Conservation (phyloP, 371 early-diverging fungal species). For the Apophysomyces sp. region DNA sequence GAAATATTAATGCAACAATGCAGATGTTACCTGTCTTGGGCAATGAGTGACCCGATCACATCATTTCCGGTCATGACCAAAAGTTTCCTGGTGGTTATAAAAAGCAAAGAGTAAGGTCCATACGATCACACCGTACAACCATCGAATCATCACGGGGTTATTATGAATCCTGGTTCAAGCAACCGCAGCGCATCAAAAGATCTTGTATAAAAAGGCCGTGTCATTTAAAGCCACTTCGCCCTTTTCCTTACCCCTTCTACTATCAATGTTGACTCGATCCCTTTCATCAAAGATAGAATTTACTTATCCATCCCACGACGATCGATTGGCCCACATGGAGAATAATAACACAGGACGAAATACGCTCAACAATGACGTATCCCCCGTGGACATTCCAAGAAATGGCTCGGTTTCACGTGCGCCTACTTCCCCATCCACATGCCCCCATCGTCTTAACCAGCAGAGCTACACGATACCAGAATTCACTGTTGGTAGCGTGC, state of each 20-base stretch:
- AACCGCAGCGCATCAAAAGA: neutral
- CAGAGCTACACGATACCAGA: neutral
- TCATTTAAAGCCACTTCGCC: no score
- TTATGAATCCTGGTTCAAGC: neutral
- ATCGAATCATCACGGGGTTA: neutral
- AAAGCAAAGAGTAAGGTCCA: neutral
- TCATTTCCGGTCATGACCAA: neutral
- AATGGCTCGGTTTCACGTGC: neutral
- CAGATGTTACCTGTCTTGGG: neutral
- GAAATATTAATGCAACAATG: neutral
- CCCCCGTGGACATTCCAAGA: neutral
- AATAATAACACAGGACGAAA: neutral
- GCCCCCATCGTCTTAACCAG: neutral
- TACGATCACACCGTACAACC: neutral
- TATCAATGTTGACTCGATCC: neutral
- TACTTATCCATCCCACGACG: neutral
- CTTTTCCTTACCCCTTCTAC: neutral
- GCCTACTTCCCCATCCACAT: neutral
- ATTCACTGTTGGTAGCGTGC: conserved; percentile 7
- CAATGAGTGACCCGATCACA: neutral
- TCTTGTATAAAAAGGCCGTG: neutral
- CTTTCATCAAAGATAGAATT: neutral
- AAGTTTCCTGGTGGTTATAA: neutral
- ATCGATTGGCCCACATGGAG: neutral
- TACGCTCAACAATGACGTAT: neutral